phyloP scores from a whole-genome alignment of 331 rosid species.

The Dryas integrifolia region DNA sequence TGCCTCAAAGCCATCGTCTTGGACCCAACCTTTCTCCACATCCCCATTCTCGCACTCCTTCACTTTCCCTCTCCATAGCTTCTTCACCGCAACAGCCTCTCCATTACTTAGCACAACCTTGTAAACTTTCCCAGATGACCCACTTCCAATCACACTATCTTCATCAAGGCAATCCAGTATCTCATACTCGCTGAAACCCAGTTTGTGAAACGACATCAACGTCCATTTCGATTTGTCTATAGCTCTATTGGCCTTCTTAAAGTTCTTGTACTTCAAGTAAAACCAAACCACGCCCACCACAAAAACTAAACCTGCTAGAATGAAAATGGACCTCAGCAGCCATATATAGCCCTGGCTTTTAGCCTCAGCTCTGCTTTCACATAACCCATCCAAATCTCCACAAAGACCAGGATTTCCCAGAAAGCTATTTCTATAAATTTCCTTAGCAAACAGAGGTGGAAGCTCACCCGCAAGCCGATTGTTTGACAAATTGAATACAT shows the following conservation, averaged over 20 bases:
- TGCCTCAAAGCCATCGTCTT: conserved; percentile 67
- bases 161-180: conserved; percentile 82
- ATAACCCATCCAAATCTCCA: conserved; percentile 50
- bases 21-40: conserved; percentile 51
- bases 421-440: conserved; percentile 61
- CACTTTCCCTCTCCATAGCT: conserved; percentile 51
- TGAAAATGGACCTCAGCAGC: conserved; percentile 59
- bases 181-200: conserved; percentile 80
- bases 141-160: conserved; percentile 79
- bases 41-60: conserved; percentile 45
- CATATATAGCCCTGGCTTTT: conserved; percentile 46
- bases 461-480: conserved; percentile 64
- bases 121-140: conserved; percentile 87
- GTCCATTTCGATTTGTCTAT: conserved; percentile 79
- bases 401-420: conserved; percentile 81
- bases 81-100: conserved; percentile 78
- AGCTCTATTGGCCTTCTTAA: conserved; percentile 43
- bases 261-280: conserved; percentile 59
- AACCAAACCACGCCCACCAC: conserved; percentile 65
- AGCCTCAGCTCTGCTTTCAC: conserved; percentile 35
- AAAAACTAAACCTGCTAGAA: conserved; percentile 53
- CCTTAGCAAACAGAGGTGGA: conserved; percentile 63
- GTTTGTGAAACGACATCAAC: conserved; percentile 86
- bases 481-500: conserved; percentile 65
- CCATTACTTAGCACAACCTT: conserved; percentile 71